A percentile compares a stretch with the other conserved stretches of the same genome.
These are phyloP conservation scores for Fraxinus greggii DNA, from an alignment of 305 asterid species.

Conservation along the genomic window DNA sequence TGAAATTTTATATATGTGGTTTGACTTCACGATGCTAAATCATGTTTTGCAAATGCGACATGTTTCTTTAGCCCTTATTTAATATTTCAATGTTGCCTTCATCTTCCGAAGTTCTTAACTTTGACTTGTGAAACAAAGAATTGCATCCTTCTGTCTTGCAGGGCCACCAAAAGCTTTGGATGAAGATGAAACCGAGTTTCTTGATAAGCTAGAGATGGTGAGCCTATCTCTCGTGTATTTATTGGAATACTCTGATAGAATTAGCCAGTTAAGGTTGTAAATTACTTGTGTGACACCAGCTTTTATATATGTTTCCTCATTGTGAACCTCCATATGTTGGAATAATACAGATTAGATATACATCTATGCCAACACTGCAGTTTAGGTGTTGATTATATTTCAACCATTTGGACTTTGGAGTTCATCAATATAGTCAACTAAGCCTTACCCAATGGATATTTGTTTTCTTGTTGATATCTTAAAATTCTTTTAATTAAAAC, in stretches of 20 bases:
- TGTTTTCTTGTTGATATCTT: neutral
- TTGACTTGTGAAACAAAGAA: neutral
- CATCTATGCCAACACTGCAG: neutral
- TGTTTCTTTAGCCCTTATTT: neutral
- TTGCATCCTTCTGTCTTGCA: conserved; percentile 32
- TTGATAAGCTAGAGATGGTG: conserved; percentile 72
- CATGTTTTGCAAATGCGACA: neutral
- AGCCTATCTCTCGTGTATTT: conserved; percentile 25
- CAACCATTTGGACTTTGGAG: neutral
- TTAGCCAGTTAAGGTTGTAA: neutral
- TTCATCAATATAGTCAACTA: neutral
- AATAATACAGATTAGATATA: neutral
- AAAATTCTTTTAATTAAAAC: neutral
- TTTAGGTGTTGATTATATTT: neutral
- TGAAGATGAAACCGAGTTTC: conserved; percentile 95
- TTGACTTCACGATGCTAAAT: neutral
- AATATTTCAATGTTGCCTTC: neutral
- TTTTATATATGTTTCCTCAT: conserved; percentile 9
- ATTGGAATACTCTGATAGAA: neutral
- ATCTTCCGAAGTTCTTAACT: neutral
- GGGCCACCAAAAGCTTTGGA: conserved; percentile 97
- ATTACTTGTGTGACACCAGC: conserved; percentile 10
- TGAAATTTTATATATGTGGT: neutral
- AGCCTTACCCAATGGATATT: neutral
- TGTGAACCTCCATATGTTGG: conserved; percentile 17